Evolutionary conservation across 495 filamentous ascomycete genomes (phyloP).

Genomic region (Penicillium simplicissimum): DNA sequence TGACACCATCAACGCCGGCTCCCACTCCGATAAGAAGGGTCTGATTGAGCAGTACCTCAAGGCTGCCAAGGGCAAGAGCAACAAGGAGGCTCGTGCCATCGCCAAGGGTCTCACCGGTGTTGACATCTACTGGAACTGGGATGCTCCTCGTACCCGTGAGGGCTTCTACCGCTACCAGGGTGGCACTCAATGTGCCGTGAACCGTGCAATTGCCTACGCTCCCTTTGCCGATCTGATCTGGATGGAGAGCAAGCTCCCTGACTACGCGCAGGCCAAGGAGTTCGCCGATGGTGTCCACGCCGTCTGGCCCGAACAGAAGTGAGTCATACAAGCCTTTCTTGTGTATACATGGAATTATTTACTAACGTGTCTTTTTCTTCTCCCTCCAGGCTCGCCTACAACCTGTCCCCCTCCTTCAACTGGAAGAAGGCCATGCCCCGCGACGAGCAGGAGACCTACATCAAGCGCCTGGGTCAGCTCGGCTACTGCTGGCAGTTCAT

Average conservation of each 20-base stretch:
- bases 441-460: conserved; percentile 95
- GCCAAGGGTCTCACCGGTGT: conserved; percentile 79
- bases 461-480: conserved; percentile 78
- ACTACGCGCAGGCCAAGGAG: conserved; percentile 88
- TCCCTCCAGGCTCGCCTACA: conserved; percentile 76
- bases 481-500: conserved; percentile 99
- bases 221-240: conserved; percentile 95
- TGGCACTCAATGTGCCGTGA: conserved; percentile 88
- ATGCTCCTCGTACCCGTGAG: conserved; percentile 84
- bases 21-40: conserved; percentile 64
- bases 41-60: conserved; percentile 65
- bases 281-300: conserved; percentile 94
- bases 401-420: conserved; percentile 98
- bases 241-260: conserved; percentile 98
- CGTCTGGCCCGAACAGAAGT: conserved; percentile 96
- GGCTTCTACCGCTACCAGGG: conserved; percentile 92
- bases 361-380: neutral
- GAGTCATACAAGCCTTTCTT: conserved; percentile 32
- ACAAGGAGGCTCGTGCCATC: conserved; percentile 77
- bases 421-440: conserved; percentile 97
- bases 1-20: conserved; percentile 71
- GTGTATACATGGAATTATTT: neutral
- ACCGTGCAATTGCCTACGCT: conserved; percentile 87
- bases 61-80: conserved; percentile 77
- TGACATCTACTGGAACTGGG: conserved; percentile 93